Base-by-base conservation (phyloP, 108 stramenopile genomes). In the Bacterosira constricta region DNA sequence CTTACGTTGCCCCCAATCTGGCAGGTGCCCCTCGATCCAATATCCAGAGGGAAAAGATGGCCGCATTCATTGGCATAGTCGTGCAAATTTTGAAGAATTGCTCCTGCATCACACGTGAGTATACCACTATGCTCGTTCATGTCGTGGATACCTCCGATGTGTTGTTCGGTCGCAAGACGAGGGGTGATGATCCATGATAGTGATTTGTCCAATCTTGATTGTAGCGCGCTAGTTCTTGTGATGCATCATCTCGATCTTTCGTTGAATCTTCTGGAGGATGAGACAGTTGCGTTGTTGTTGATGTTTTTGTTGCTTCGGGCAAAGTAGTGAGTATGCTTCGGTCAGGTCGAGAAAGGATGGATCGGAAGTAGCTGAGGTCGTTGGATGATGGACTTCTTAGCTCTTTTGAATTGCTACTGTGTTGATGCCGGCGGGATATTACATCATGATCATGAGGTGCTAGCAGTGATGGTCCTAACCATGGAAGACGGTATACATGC, bases 21-120 rank as follows among this genome's bases (percentile, higher is more conserved):
- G 79, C 99, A 99, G 3, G 88, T 83, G 10, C 99, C 99, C 66
- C 97, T 97, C 31, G 97, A 88, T 13, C 99, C 99, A 18, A 99
- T 80, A 59, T 98, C 99, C 13, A 98, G 69, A 2, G 99, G 99
- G 30, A 97, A 83, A 30, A 94, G 57, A 66, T 54, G 69, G 34
- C 86, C 90, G 0, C 62, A 60, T 23, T 81, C 66, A 8, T 68
- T 56, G 0, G 92, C 87, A 56, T 79, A 88, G 46, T 81, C 70
- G 62, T 96, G 94, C 12, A 98, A 71, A 25, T 85, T 75, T 58
- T 94, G 88, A 9, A 99, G 81, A 13, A 97, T 91, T 46, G 86
- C 90, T 15, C 99, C 99, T 3, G 98, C 93, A 83, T 97, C 95
- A 45, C 88, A 88, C n/a, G 54, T 56, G 15, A 98, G 37, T 34